phyloP scores from a whole-genome alignment of 2,329 filamentous ascomycete species.

The Esteya vermicola region DNA sequence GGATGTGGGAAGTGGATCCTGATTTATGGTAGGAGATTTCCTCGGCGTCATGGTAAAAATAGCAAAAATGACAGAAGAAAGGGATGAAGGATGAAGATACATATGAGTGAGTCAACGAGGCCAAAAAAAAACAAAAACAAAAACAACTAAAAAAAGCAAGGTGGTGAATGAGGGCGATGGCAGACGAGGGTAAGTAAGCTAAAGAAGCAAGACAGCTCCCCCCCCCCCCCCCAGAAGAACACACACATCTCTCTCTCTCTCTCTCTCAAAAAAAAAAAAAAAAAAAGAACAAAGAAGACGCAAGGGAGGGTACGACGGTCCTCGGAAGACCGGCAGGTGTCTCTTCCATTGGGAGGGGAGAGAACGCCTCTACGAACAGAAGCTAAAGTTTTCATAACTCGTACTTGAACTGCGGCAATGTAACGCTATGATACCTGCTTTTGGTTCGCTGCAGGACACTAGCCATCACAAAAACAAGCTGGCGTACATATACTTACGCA shows the following conservation, averaged over 20 bases:
- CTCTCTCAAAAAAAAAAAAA: too few relatives aligned
- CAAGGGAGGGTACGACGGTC: too few relatives aligned
- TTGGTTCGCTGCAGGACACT: constrained; percentile 4
- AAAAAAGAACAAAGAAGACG: neutral
- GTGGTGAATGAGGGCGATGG: too few relatives aligned
- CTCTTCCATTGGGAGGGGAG: neutral
- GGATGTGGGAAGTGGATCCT: too few relatives aligned
- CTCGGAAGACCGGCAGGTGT: neutral
- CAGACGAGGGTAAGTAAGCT: too few relatives aligned
- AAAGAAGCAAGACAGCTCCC: too few relatives aligned
- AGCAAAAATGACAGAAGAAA: neutral
- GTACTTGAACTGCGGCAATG: neutral
- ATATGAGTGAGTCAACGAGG: neutral
- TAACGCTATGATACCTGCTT: constrained; percentile 1
- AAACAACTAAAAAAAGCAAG: neutral
- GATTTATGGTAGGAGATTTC: too few relatives aligned
- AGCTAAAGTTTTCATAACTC: too few relatives aligned
- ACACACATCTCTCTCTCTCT: neutral
- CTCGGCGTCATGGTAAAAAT: too few relatives aligned
- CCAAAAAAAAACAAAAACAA: neutral
- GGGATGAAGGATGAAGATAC: neutral
- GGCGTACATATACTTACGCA: neutral
- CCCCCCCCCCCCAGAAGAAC: too few relatives aligned
- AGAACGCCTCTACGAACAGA: neutral
- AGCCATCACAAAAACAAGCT: neutral